phyloP scores from a whole-genome alignment of 2,329 filamentous ascomycete species.

The Ampelomyces quisqualis region DNA sequence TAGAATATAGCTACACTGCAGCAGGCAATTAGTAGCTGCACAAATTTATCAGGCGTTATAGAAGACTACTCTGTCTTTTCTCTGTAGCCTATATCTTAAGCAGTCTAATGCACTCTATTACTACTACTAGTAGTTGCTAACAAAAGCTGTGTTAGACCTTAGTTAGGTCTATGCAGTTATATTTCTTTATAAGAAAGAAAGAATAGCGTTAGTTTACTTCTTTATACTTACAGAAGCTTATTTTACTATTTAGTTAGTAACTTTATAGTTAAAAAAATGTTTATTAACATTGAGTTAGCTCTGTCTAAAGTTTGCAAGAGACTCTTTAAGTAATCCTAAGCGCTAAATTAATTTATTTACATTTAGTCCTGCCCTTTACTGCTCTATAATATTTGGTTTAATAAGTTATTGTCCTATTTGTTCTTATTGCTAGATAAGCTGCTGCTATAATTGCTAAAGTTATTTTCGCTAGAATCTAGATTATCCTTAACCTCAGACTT shows the following conservation, averaged over 20 bases:
- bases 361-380: too few relatives aligned
- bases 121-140: conserved; percentile 3
- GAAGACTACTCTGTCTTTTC: conserved; percentile 54
- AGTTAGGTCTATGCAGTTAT: conserved; percentile 4
- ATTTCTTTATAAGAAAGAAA: conserved; percentile 7
- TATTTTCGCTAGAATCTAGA: neutral
- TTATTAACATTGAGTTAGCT: too few relatives aligned
- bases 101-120: conserved; percentile 1
- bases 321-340: too few relatives aligned
- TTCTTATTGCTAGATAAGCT: conserved; percentile 7
- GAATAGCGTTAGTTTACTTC: conserved; percentile 2
- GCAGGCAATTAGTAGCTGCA: conserved; percentile 65
- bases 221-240: neutral
- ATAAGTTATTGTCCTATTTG: conserved; percentile 2
- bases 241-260: too few relatives aligned
- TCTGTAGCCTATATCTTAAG: conserved; percentile 8
- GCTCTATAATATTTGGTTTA: conserved; percentile 7
- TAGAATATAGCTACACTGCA: conserved; percentile 66
- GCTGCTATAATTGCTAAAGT: conserved; percentile 3
- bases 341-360: too few relatives aligned
- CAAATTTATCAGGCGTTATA: conserved; percentile 59
- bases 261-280: too few relatives aligned
- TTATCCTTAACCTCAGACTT: neutral
- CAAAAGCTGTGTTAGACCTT: conserved; percentile 6
- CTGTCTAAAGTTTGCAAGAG: too few relatives aligned